phyloP scores from a whole-genome alignment of 192 early-diverging fungal species.

The Backusella tuberculispora region DNA sequence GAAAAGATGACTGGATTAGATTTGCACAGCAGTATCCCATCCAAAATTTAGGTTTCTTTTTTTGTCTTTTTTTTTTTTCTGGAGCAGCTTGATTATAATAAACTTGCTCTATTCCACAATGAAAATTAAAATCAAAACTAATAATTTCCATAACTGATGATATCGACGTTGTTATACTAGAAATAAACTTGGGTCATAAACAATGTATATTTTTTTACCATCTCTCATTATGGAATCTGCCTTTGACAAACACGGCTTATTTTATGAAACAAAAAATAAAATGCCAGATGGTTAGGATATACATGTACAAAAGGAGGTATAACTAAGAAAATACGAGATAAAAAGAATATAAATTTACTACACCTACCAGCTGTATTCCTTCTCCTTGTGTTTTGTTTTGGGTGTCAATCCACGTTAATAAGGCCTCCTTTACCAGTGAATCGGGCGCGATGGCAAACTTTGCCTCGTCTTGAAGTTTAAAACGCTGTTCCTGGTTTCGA shows the following conservation, averaged over 20 bases:
- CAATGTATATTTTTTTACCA: slow-evolving; percentile 16
- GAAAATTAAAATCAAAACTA: not conserved
- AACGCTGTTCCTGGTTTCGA: not conserved
- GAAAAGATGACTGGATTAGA: slow-evolving; percentile 43
- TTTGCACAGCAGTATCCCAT: slow-evolving; percentile 22
- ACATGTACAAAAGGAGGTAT: not conserved
- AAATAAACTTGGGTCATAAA: slow-evolving; percentile 20
- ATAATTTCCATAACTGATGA: not conserved
- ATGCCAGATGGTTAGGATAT: not conserved
- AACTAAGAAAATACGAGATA: not conserved
- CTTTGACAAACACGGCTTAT: slow-evolving; percentile 1
- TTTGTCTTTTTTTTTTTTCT: not conserved
- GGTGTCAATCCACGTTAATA: slow-evolving; percentile 19
- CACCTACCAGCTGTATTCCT: not conserved
- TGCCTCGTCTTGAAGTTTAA: not conserved
- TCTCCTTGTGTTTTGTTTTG: slow-evolving; percentile 7
- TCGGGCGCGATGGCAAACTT: slow-evolving; percentile 18
- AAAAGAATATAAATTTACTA: not conserved
- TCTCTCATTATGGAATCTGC: slow-evolving; percentile 15
- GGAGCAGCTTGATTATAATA: not conserved
- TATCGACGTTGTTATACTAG: not conserved
- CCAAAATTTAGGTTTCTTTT: slow-evolving; percentile 12
- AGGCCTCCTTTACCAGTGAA: slow-evolving; percentile 15
- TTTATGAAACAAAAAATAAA: not conserved
- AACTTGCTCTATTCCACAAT: not conserved